Base-by-base conservation (phyloP, 169 alveolate genomes). In the Eimeria brunetti region DNA sequence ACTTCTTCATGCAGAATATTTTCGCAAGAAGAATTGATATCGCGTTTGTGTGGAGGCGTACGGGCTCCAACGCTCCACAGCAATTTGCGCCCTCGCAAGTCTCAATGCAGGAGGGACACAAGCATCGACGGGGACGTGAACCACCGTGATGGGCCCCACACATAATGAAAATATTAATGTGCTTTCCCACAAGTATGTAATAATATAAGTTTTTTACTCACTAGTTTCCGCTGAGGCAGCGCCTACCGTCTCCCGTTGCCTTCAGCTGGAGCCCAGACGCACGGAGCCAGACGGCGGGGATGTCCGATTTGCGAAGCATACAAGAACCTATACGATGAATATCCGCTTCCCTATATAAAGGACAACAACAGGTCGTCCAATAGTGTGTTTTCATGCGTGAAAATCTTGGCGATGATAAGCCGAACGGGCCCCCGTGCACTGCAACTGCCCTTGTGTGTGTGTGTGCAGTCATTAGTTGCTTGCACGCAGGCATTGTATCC, bases 361-460 rank as follows among this genome's bases (percentile, higher is more conserved):
- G 78, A 33, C 46, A 30, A 12, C 24, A 44, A 67, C 1, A 5
- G 30, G 1, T 9, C 78, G 38, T n/a, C 24, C 8, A 46, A 67
- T 11, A 33, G 22, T 2, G 22, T 33, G 44, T 33, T 67, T 67
- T 8, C 46, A 33, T 33, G 46, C 78, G 33, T 67, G 27, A 67
- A 12, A 67, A 24, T 44, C 78, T 30, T 30, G 49, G 78, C 78
- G 78, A 24, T 2, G 24, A 30, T n/a, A 44, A 0, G 56, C 2
- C 83, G 56, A 73, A 73, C 83, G 83, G 33, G 56, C 83, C 33
- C 16, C 83, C 83, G 83, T 73, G 83, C 83, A 73, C 33, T 5
- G n/a, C 27, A 14, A 2, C 38, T 3, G 80, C 41, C 24, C 44
- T 12, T 49, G 46, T 41, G 46, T 33, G 7, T 11, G 12, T n/a